Evolutionary conservation across 192 early-diverging fungal genomes (phyloP).

Genomic region (Coemansia nantahalensis): DNA sequence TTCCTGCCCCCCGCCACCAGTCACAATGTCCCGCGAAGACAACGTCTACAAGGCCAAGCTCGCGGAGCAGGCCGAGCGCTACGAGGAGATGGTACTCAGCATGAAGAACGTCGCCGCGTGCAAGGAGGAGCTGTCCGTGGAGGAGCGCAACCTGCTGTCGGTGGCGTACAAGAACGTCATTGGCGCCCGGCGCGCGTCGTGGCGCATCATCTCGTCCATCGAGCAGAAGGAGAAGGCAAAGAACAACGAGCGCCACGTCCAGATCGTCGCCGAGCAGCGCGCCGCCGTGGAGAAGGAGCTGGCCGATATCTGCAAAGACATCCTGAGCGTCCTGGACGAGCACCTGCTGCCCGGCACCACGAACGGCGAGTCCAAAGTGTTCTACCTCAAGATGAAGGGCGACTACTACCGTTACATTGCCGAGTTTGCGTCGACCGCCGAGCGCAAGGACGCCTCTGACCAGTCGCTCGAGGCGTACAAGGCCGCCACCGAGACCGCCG

Average conservation of each 20-base stretch:
- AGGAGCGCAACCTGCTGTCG: conserved; percentile 96
- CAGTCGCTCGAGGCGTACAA: conserved; percentile 95
- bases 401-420: conserved; percentile 99
- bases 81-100: conserved; percentile 89
- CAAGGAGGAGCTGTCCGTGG: conserved; percentile 77
- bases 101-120: conserved; percentile 68
- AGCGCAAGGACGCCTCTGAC: conserved; percentile 83
- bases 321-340: conserved; percentile 83
- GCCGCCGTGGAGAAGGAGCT: conserved; percentile 92
- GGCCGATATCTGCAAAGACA: conserved; percentile 91
- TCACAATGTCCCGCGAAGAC: conserved; percentile 58
- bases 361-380: conserved; percentile 97
- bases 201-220: conserved; percentile 97
- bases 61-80: conserved; percentile 98
- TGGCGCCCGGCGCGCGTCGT: conserved; percentile 94
- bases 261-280: conserved; percentile 91
- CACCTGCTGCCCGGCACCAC: conserved; percentile 85
- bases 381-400: conserved; percentile 99
- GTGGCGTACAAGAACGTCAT: conserved; percentile 99
- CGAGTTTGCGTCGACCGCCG: conserved; percentile 88
- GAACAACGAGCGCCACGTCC: conserved; percentile 75
- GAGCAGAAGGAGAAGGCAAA: conserved; percentile 93
- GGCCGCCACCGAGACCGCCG: conserved; percentile 86
- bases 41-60: conserved; percentile 99
- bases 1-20: neutral